Conservation (phyloP, 495 filamentous ascomycete genomes). For the Thermochaetoides thermophila region DNA sequence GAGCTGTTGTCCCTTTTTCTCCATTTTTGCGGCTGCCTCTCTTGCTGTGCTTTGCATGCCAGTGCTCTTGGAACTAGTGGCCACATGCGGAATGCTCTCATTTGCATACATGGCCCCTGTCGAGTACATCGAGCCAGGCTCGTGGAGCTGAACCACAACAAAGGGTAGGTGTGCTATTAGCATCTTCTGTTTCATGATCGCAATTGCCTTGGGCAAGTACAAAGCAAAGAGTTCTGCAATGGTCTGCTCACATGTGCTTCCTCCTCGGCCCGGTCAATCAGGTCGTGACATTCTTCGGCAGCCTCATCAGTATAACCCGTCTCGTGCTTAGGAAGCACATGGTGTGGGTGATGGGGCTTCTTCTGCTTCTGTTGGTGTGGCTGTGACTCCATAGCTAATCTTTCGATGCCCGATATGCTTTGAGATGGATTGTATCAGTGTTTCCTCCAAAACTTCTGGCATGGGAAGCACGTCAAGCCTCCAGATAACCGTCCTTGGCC, state of each 20-base stretch:
- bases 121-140: conserved; percentile 11
- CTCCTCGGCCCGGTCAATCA: conserved; percentile 18
- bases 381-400: too few relatives aligned
- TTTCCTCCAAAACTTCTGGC: too few relatives aligned
- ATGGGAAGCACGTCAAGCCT: too few relatives aligned
- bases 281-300: conserved; percentile 14
- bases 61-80: conserved; percentile 4
- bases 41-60: conserved; percentile 4
- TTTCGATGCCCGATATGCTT: too few relatives aligned
- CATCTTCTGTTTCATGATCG: too few relatives aligned
- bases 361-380: background rate
- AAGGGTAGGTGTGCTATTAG: too few relatives aligned
- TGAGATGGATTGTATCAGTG: too few relatives aligned
- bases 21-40: conserved; percentile 2
- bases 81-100: too few relatives aligned
- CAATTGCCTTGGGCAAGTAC: too few relatives aligned
- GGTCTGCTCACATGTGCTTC: conserved; percentile 13
- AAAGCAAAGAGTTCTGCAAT: background rate
- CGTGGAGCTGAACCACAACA: conserved; percentile 14
- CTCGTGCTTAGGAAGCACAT: conserved; percentile 6
- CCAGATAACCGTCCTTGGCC: too few relatives aligned
- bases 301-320: conserved; percentile 17
- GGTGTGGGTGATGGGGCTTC: conserved; percentile 7
- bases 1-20: conserved; percentile 6
- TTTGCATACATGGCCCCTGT: conserved; percentile 1